A percentile compares a stretch with the other conserved stretches of the same genome.
Evolutionary conservation across 192 early-diverging fungal species (phyloP).

Genomic region (Entomortierella lignicola): DNA sequence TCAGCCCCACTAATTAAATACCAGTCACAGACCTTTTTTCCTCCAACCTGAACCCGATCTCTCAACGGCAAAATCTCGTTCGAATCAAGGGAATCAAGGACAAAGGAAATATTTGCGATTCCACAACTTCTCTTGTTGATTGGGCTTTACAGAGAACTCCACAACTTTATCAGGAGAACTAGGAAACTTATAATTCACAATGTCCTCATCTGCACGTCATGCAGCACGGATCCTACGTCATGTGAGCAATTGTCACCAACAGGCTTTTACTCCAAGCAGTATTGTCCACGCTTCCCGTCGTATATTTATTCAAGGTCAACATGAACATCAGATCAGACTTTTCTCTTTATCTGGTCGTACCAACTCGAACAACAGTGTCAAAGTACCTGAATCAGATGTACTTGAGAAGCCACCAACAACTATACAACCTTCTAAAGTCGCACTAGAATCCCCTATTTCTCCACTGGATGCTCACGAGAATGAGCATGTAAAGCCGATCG

Average conservation of each 20-base stretch:
- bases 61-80: no score
- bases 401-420: conserved; percentile 21
- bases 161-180: not conserved
- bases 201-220: conserved; percentile 8
- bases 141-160: no score
- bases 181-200: not conserved
- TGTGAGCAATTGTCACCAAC: not conserved
- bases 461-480: conserved; percentile 6
- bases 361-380: not conserved
- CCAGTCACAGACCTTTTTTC: not conserved
- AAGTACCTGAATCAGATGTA: not conserved
- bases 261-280: not conserved
- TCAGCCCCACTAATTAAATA: not conserved
- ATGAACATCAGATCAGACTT: not conserved
- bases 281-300: not conserved
- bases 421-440: conserved; percentile 4
- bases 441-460: not conserved
- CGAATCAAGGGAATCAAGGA: no score
- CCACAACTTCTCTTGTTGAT: not conserved
- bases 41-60: not conserved
- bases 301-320: not conserved
- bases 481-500: conserved; percentile 31
- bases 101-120: not conserved
- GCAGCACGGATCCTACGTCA: not conserved
- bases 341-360: not conserved